These are phyloP conservation scores for Cicer bijugum DNA, from an alignment of 306 rosid genomes.

Conservation along the genomic window DNA sequence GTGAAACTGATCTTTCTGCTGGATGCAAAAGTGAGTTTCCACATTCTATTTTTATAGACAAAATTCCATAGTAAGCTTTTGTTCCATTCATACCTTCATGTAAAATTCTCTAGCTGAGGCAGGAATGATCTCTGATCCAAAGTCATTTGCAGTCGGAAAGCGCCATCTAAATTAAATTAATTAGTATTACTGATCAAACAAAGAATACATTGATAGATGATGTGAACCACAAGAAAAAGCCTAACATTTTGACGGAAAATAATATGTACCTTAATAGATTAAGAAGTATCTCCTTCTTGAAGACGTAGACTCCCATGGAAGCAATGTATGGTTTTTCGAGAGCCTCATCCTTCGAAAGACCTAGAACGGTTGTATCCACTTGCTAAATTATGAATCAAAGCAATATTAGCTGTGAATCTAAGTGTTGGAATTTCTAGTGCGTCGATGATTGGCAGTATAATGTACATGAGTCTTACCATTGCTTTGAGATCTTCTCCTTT, in stretches of 20 bases:
- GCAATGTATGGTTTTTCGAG: slow-evolving; percentile 89
- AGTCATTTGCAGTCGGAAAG: slow-evolving; percentile 97
- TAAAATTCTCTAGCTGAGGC: slow-evolving; percentile 89
- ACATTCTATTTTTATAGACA: neutral
- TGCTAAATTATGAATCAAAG: slow-evolving; percentile 52
- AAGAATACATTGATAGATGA: slow-evolving; percentile 57
- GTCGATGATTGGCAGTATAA: neutral
- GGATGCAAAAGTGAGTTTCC: slow-evolving; percentile 11
- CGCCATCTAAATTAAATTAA: slow-evolving; percentile 77
- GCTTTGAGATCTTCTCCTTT: slow-evolving; percentile 75
- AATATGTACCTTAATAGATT: slow-evolving; percentile 75
- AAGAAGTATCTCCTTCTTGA: slow-evolving; percentile 95
- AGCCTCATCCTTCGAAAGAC: slow-evolving; percentile 83
- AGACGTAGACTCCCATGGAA: slow-evolving; percentile 97
- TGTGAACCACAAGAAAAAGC: slow-evolving; percentile 25
- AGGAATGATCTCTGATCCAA: slow-evolving; percentile 96
- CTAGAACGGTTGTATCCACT: slow-evolving; percentile 92
- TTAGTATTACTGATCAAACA: slow-evolving; percentile 42
- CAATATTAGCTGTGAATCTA: slow-evolving; percentile 43
- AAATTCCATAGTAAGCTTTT: neutral
- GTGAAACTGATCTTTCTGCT: slow-evolving; percentile 33
- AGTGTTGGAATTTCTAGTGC: slow-evolving; percentile 33
- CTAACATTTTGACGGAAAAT: neutral
- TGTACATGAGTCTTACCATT: slow-evolving; percentile 66
- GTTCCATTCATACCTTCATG: slow-evolving; percentile 62